phyloP scores from a whole-genome alignment of 192 early-diverging fungal genomes.

The Backusella psychrophila region DNA sequence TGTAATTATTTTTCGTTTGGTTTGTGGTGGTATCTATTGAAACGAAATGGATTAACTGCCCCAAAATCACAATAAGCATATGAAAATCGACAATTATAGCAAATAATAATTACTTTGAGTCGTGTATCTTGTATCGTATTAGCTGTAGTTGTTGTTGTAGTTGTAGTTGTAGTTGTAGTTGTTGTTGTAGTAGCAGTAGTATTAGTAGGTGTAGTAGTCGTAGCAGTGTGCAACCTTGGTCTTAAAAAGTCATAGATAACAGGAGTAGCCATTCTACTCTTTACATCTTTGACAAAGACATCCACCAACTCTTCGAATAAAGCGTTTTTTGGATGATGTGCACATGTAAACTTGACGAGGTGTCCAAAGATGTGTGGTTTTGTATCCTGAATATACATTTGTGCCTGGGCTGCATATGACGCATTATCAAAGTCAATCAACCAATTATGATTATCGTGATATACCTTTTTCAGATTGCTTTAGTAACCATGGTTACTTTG shows the following conservation, averaged over 20 bases:
- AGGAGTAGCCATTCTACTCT: constrained; percentile 46
- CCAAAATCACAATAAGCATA: neutral
- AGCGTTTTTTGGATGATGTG: constrained; percentile 27
- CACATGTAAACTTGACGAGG: constrained; percentile 29
- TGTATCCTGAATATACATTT: constrained; percentile 31
- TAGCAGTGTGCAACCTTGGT: neutral
- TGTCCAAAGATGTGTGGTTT: constrained; percentile 40
- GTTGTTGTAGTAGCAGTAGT: neutral
- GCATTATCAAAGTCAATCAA: constrained; percentile 47
- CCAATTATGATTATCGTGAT: constrained; percentile 52
- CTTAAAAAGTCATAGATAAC: constrained; percentile 49
- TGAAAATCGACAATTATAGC: neutral
- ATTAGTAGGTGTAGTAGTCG: neutral
- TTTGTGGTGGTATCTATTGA: neutral
- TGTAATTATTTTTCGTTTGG: constrained; percentile 9
- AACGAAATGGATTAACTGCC: constrained; percentile 3
- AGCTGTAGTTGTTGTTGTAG: too few species aligned
- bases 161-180: too few species aligned
- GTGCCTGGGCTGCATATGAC: constrained; percentile 36
- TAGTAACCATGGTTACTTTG: neutral
- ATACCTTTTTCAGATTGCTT: constrained; percentile 31
- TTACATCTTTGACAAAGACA: constrained; percentile 54
- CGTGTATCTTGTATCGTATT: neutral
- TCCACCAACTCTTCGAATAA: constrained; percentile 48
- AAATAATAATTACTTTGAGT: constrained; percentile 1